Evolutionary conservation across 1,284 basidiomycete genomes (phyloP).

Genomic region (Ceratobasidium papillatum): DNA sequence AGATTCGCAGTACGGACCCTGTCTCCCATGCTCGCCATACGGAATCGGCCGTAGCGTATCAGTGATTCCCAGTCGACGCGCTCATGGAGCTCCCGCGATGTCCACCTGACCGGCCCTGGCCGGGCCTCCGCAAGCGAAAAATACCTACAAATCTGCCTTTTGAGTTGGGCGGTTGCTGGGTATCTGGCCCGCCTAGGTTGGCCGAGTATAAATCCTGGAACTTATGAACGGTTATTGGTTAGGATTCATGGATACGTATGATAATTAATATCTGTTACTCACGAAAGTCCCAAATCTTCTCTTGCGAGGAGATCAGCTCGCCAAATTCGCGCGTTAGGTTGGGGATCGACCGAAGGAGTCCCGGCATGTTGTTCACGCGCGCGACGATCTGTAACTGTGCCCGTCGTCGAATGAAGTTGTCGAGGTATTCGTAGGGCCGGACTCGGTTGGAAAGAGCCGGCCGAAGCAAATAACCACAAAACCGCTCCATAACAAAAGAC

Average conservation of each 20-base stretch:
- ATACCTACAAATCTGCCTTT: background rate
- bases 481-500: constrained; percentile 56
- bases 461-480: constrained; percentile 47
- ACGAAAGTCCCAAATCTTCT: background rate
- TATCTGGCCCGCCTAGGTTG: background rate
- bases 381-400: constrained; percentile 45
- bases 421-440: constrained; percentile 49
- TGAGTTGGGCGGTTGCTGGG: background rate
- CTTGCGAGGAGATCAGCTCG: background rate
- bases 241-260: background rate
- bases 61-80: constrained; percentile 3
- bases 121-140: constrained; percentile 1
- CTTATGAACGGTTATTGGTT: background rate
- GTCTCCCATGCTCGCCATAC: background rate
- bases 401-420: constrained; percentile 46
- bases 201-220: background rate
- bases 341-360: constrained; percentile 13
- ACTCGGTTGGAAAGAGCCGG: constrained; percentile 47
- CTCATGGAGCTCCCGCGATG: background rate
- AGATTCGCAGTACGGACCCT: background rate
- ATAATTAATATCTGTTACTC: background rate
- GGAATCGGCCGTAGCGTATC: constrained; percentile 1
- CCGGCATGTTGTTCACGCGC: constrained; percentile 39
- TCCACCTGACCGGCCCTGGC: background rate
- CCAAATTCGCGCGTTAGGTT: background rate